Percentiles rank a stretch among this genome's conserved stretches.
phyloP scores from a whole-genome alignment of 163 green algal species.

The Scenedesmus sp. region DNA sequence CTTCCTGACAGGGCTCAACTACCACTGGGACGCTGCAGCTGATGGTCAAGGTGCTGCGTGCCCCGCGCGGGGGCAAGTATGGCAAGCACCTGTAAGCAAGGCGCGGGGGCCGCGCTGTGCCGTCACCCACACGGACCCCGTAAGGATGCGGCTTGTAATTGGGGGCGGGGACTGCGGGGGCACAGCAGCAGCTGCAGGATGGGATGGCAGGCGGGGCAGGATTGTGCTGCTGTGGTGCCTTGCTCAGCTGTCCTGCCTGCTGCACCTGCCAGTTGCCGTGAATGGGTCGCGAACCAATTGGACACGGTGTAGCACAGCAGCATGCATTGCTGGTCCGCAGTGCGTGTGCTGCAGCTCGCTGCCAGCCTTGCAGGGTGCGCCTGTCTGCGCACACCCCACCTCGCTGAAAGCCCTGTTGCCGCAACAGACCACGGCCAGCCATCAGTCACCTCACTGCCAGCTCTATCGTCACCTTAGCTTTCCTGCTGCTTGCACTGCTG shows the following conservation, averaged over 20 bases:
- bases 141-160: not conserved
- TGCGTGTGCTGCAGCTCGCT: not conserved
- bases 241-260: not conserved
- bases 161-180: not conserved
- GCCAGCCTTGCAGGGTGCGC: not conserved
- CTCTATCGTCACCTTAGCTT: not conserved
- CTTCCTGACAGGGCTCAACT: slow-evolving; percentile 62
- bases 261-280: no score
- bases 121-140: not conserved
- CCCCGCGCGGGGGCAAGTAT: not conserved
- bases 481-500: not conserved
- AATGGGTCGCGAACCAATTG: no score
- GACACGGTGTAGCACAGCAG: not conserved
- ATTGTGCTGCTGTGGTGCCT: not conserved
- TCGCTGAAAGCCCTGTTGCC: not conserved
- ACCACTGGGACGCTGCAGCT: slow-evolving; percentile 60
- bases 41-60: slow-evolving; percentile 40
- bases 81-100: slow-evolving; percentile 55
- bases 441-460: not conserved
- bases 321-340: no score
- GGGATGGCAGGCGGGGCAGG: not conserved
- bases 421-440: not conserved
- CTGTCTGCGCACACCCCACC: not conserved
- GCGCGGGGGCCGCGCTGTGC: not conserved
- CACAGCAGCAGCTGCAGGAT: not conserved